Conservation (phyloP, 345 rosid genomes). For the Hypericum androsaemum region DNA sequence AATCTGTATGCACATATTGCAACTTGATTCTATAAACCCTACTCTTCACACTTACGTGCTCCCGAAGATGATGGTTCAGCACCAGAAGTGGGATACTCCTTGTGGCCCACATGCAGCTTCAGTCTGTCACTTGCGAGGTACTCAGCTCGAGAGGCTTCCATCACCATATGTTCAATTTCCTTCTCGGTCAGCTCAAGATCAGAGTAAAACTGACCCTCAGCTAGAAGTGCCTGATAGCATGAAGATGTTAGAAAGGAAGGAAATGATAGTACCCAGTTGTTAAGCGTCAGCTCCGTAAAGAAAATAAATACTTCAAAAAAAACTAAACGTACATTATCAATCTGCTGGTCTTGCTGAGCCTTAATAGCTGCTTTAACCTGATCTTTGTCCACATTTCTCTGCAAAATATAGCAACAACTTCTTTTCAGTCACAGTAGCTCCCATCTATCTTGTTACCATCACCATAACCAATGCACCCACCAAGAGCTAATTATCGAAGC, state of each 20-base stretch:
- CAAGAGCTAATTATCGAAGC: no score
- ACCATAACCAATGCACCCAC: no score
- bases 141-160: slow-evolving; percentile 98
- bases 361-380: slow-evolving; percentile 97
- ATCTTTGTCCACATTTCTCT: slow-evolving; percentile 83
- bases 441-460: no score
- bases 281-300: not conserved
- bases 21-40: no score
- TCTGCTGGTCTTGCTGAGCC: slow-evolving; percentile 97
- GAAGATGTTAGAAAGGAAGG: not conserved
- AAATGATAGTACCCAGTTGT: slow-evolving; percentile 1
- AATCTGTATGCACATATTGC: not conserved
- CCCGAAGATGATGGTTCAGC: slow-evolving; percentile 98
- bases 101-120: slow-evolving; percentile 46
- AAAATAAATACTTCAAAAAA: slow-evolving; percentile 16
- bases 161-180: slow-evolving; percentile 86
- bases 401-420: slow-evolving; percentile 18
- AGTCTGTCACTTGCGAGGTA: slow-evolving; percentile 61
- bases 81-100: slow-evolving; percentile 68
- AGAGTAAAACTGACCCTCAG: slow-evolving; percentile 83
- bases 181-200: slow-evolving; percentile 95
- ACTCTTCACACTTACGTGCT: slow-evolving; percentile 51
- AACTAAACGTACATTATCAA: slow-evolving; percentile 43
- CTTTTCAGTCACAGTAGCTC: no score
- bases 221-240: slow-evolving; percentile 71